Evolutionary conservation across 2,329 filamentous ascomycete genomes (phyloP).

Genomic region (Cladorrhinum sp.): DNA sequence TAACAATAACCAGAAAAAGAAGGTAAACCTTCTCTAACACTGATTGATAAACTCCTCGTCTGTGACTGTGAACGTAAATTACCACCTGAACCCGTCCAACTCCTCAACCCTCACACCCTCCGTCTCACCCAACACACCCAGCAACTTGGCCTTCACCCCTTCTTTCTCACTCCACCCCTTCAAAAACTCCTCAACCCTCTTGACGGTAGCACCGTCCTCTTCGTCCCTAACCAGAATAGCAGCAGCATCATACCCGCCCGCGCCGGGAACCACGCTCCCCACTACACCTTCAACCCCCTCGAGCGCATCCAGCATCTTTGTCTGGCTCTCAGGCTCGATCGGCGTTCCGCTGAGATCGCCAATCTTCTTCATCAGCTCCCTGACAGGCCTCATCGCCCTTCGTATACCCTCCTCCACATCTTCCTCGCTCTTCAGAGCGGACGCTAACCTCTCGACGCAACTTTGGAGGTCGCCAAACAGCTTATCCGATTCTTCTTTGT

Average conservation of each 20-base stretch:
- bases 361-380: conserved; percentile 71
- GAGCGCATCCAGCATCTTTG: conserved; percentile 75
- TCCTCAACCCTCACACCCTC: conserved; percentile 57
- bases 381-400: conserved; percentile 49
- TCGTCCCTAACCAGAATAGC: conserved; percentile 76
- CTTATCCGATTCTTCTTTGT: conserved; percentile 59
- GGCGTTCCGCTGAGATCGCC: conserved; percentile 70
- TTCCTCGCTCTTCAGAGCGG: conserved; percentile 54
- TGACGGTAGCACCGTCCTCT: conserved; percentile 59
- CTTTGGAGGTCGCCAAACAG: conserved; percentile 75
- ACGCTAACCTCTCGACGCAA: conserved; percentile 69
- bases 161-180: conserved; percentile 60
- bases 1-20: neutral
- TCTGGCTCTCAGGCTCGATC: conserved; percentile 86
- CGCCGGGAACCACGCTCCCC: conserved; percentile 89
- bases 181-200: conserved; percentile 60
- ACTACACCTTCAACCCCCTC: conserved; percentile 70
- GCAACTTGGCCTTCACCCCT: conserved; percentile 62
- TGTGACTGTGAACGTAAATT: neutral
- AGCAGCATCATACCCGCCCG: conserved; percentile 89
- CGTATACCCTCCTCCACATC: conserved; percentile 42
- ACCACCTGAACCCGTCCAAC: neutral
- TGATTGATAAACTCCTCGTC: too few species aligned
- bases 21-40: too few species aligned
- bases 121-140: conserved; percentile 70